Evolutionary conservation across 108 stramenopile species (phyloP).

Genomic region (Cyclotella kingstonii): DNA sequence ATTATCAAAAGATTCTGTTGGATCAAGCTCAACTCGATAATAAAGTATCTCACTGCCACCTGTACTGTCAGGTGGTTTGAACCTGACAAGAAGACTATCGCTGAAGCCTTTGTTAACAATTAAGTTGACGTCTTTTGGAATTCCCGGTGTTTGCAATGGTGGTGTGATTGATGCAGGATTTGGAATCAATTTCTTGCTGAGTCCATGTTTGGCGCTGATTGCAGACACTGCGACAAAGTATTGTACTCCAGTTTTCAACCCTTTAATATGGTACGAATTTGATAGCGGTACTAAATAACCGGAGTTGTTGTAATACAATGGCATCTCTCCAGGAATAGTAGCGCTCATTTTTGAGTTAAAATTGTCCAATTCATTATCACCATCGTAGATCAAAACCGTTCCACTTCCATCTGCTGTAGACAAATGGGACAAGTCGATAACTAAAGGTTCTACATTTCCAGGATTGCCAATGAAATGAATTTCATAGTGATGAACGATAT

Average conservation of each 20-base stretch:
- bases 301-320: slow-evolving; percentile 53
- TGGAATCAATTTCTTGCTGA: slow-evolving; percentile 48
- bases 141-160: slow-evolving; percentile 59
- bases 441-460: slow-evolving; percentile 55
- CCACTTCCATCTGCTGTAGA: slow-evolving; percentile 37
- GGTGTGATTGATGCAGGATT: slow-evolving; percentile 41
- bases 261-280: slow-evolving; percentile 52
- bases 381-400: slow-evolving; percentile 51
- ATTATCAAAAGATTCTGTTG: slow-evolving; percentile 66
- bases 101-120: slow-evolving; percentile 62
- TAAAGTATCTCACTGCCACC: slow-evolving; percentile 67
- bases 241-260: slow-evolving; percentile 57
- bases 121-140: slow-evolving; percentile 56
- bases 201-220: slow-evolving; percentile 59
- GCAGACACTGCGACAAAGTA: slow-evolving; percentile 77
- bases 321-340: slow-evolving; percentile 61
- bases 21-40: slow-evolving; percentile 82
- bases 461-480: slow-evolving; percentile 55
- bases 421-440: slow-evolving; percentile 50
- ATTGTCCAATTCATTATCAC: slow-evolving; percentile 57
- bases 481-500: slow-evolving; percentile 46
- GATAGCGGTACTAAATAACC: slow-evolving; percentile 39
- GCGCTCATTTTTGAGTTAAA: slow-evolving; percentile 36
- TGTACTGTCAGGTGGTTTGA: slow-evolving; percentile 51
- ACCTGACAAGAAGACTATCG: slow-evolving; percentile 56